phyloP scores from a whole-genome alignment of 1,139 yeast genomes.

The Geotrichum macrosporum region DNA sequence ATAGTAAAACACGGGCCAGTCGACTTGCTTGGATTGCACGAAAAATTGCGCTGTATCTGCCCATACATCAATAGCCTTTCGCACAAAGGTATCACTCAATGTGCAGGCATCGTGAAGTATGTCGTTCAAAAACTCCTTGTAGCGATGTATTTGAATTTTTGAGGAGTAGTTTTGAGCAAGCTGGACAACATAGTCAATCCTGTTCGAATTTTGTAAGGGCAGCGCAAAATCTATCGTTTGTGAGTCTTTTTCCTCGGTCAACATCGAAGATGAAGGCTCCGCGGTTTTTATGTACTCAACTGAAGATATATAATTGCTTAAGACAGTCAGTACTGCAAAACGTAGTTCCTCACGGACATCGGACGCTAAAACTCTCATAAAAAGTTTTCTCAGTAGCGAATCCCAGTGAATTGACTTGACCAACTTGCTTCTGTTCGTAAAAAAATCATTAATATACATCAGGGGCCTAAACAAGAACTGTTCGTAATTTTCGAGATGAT shows the following conservation, averaged over 20 bases:
- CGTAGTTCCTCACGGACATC: constrained; percentile 2
- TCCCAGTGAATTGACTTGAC: constrained; percentile 17
- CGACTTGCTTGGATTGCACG: not conserved
- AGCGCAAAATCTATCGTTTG: constrained; percentile 13
- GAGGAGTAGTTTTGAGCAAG: constrained; percentile 9
- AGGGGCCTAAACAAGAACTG: constrained; percentile 8
- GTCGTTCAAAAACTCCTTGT: constrained; percentile 10
- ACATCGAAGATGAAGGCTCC: constrained; percentile 3
- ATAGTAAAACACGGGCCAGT: constrained; percentile 10
- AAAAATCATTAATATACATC: not conserved
- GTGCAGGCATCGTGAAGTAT: not conserved
- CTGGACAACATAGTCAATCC: not conserved
- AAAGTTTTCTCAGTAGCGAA: constrained; percentile 11
- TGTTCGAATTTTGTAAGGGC: not conserved
- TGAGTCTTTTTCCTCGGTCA: constrained; percentile 15
- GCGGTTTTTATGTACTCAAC: constrained; percentile 7
- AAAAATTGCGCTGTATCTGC: constrained; percentile 11
- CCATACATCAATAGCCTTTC: constrained; percentile 13
- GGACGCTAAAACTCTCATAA: constrained; percentile 6
- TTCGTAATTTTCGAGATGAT: constrained; percentile 13
- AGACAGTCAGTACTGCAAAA: not conserved
- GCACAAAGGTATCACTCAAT: constrained; percentile 5
- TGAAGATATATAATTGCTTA: constrained; percentile 8
- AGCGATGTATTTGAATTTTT: constrained; percentile 1
- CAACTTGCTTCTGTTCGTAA: constrained; percentile 1